Evolutionary conservation across 495 filamentous ascomycete species (phyloP).

Genomic region (Lichenothelia convexa): DNA sequence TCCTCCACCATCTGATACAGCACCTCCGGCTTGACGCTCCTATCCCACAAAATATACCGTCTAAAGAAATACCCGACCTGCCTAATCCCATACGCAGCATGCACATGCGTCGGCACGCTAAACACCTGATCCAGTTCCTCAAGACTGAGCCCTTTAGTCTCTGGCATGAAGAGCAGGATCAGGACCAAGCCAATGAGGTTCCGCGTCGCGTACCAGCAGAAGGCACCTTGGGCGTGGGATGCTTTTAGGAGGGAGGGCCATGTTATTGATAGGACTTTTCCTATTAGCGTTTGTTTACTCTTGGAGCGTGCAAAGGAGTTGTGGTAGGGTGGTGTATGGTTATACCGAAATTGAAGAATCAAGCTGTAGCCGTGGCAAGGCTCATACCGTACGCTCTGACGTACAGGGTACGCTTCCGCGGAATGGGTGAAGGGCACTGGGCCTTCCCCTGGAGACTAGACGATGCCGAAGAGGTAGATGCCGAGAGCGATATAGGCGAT

Average conservation of each 20-base stretch:
- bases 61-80: constrained; percentile 9
- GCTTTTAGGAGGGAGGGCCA: constrained; percentile 28
- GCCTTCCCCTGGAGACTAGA: constrained; percentile 66
- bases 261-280: constrained; percentile 34
- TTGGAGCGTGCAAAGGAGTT: too few species aligned
- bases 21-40: constrained; percentile 4
- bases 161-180: constrained; percentile 27
- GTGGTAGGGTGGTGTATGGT: too few species aligned
- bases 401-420: constrained; percentile 62
- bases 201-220: constrained; percentile 40
- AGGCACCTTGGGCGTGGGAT: constrained; percentile 35
- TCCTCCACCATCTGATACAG: constrained; percentile 2
- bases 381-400: constrained; percentile 55
- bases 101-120: constrained; percentile 6
- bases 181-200: constrained; percentile 37
- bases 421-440: constrained; percentile 75
- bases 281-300: too few species aligned
- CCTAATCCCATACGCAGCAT: constrained; percentile 5
- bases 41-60: constrained; percentile 8
- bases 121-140: constrained; percentile 18
- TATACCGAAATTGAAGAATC: too few species aligned
- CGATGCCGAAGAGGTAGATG: constrained; percentile 56
- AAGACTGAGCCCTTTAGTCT: constrained; percentile 11
- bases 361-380: constrained; percentile 3
- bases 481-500: constrained; percentile 45